Base-by-base conservation (phyloP, 768 basidiomycete genomes). In the Boletus insuetus region DNA sequence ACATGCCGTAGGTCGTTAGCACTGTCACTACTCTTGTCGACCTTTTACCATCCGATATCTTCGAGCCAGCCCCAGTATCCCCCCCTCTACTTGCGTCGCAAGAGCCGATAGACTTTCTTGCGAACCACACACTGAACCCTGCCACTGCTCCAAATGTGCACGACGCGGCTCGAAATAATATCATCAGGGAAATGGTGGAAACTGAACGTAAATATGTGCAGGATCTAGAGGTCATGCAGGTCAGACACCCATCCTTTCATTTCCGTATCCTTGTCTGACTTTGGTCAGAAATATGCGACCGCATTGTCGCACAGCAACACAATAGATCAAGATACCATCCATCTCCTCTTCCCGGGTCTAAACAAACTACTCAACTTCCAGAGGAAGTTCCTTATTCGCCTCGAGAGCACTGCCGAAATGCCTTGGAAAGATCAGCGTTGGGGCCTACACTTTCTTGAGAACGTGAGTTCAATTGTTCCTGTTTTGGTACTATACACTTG, bases 321-420 rank as follows among this genome's bases (percentile, higher is more conserved):
- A 51, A 88, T 98, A 62, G 89, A 94, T 70, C 91, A 92, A 63
- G 97, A 98, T 69, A 95, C 93, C 41, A 93, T 96, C 51, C 96
- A 98, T 74, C 81, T 89, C 54, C 87, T 99, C 55, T 99, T 99
- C 75, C 92, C 94, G 6, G 91, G 91, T 71, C 80, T 98, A 59
- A 91, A 93, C 79, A 90, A 93, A 69, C 82, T 99, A 31, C 81
- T 98, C 63, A 98, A 99, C 71, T 97, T 98, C 66, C 97, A 98
- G 71, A 85, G 94, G 61, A 86, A 88, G 69, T 95, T 96, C 73
- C 84, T 95, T 50, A 94, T 95, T 71, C 87, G 85, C 37, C 77
- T 96, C 37, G 94, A 97, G 70, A 84, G 86, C 63, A 93, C 85
- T 10, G 89, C 89, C 38, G 91, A 93, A 71, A 73, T 85, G 58